Conservation (phyloP, 768 basidiomycete species). For the Leucosporidium creatinivorum region DNA sequence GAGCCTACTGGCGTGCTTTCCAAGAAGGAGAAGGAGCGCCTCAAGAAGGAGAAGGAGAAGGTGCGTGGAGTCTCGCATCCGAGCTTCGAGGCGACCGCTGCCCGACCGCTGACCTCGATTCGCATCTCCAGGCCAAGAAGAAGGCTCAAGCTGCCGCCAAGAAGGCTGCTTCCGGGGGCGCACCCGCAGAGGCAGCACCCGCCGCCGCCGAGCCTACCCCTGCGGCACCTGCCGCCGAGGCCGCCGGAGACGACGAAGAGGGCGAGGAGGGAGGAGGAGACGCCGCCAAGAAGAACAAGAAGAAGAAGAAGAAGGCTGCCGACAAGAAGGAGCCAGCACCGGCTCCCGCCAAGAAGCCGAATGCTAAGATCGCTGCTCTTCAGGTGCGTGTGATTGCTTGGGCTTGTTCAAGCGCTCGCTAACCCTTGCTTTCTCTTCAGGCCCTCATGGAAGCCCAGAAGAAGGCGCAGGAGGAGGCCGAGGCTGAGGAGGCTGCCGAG, state of each 20-base stretch:
- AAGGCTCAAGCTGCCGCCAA: conserved; percentile 87
- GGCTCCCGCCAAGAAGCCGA: conserved; percentile 48
- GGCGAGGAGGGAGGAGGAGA: conserved; percentile 21
- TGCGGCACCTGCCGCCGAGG: conserved; percentile 9
- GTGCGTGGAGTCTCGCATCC: conserved; percentile 43
- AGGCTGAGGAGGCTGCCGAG: conserved; percentile 17
- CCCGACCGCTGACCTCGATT: not conserved
- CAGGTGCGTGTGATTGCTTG: conserved; percentile 41
- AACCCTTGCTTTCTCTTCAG: not conserved
- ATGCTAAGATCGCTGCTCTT: conserved; percentile 64
- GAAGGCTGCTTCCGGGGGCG: conserved; percentile 44
- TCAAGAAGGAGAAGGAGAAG: conserved; percentile 97
- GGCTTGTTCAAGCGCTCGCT: not conserved
- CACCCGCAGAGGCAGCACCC: not conserved
- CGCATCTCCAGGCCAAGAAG: conserved; percentile 66
- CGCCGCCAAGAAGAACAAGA: conserved; percentile 38
- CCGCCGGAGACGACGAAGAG: conserved; percentile 20
- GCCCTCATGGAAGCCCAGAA: not conserved
- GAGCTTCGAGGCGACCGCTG: not conserved
- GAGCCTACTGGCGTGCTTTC: conserved; percentile 58
- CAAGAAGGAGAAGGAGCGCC: conserved; percentile 93
- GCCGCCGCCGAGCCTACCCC: conserved; percentile 35
- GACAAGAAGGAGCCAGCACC: conserved; percentile 38
- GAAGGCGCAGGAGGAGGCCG: conserved; percentile 58
- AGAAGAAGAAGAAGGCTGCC: conserved; percentile 39